A percentile compares a stretch with the other conserved stretches of the same genome.
These are phyloP conservation scores for Ogataea parapolymorpha DNA, from an alignment of 805 yeast genomes.

Conservation along the genomic window DNA sequence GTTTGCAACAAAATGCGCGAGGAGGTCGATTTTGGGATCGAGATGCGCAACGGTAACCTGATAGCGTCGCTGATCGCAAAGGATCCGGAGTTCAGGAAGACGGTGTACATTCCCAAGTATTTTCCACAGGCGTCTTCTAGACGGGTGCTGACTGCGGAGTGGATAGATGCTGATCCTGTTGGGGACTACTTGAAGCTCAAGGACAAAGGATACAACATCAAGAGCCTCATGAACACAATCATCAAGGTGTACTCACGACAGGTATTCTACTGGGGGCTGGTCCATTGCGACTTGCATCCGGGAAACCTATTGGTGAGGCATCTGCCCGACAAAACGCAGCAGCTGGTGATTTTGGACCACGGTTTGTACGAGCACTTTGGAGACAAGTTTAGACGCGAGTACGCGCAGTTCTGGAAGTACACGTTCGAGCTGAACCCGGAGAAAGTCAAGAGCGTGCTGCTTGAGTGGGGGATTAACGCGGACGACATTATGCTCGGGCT, in stretches of 20 bases:
- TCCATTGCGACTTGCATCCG: constrained; percentile 80
- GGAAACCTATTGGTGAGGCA: constrained; percentile 65
- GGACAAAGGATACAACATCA: constrained; percentile 37
- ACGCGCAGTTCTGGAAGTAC: constrained; percentile 61
- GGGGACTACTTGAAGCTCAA: constrained; percentile 43
- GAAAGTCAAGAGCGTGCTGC: constrained; percentile 47
- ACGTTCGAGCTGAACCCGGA: constrained; percentile 50
- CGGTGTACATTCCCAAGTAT: constrained; percentile 54
- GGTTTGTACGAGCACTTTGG: constrained; percentile 62
- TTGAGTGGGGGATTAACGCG: constrained; percentile 67
- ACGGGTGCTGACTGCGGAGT: constrained; percentile 62
- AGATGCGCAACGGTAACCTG: constrained; percentile 48
- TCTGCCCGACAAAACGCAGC: constrained; percentile 36
- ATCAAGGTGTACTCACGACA: constrained; percentile 52
- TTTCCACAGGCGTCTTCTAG: constrained; percentile 44
- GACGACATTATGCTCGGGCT: constrained; percentile 60
- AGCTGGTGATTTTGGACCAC: constrained; percentile 69
- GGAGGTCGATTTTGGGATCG: constrained; percentile 62
- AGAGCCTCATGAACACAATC: constrained; percentile 46
- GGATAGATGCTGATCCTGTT: constrained; percentile 71
- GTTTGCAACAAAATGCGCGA: constrained; percentile 53
- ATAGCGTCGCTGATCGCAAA: constrained; percentile 36
- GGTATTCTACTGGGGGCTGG: constrained; percentile 62
- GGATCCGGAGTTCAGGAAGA: constrained; percentile 40
- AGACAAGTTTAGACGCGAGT: constrained; percentile 50